Base-by-base conservation (phyloP, 805 yeast species). In the Tetrapisispora fleetii region DNA sequence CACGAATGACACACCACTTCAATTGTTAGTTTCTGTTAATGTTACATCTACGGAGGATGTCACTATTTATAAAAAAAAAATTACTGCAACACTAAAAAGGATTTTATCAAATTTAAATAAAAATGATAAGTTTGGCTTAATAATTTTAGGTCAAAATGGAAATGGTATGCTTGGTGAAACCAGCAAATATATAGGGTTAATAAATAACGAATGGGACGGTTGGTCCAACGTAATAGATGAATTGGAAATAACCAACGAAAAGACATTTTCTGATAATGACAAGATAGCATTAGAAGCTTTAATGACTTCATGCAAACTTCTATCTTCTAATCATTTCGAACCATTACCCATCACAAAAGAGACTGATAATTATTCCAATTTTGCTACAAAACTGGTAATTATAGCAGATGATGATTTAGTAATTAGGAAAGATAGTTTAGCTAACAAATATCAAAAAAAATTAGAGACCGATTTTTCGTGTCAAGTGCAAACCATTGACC, bases 161-260 rank as follows among this genome's bases (percentile, higher is more conserved):
- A 50, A 52, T 9, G 71, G 77, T 8, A 43, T 47, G 11, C 41
- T 50, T 16, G 66, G 69, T 8, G 58, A 63, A 24, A 54, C 54
- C 32, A 75, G 77, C 0, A 69, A 76, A 1, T 77, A 71, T 52
- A 62, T 74, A 39, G 81, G 81, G 3, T 70, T 75, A 56, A 67
- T 72, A 0, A 59, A 64, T 17, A 60, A 68, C 14, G 53, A 54
- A 4, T 78, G 81, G 81, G 61, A 65, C 13, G 79, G 78, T 1
- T 76, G 81, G 78, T 65, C 65, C 33, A 70, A 69, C 4, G 55
- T 76, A 21, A 54, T 75, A 22, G 60, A 64, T n/a, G 71, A 65
- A 10, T 49, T 76, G 9, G 55, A 63, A 37, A 64, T 71, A 1
- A 51, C 50, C 32, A 43, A 47, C 10, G 46, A 53, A 13, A 43